A percentile compares a stretch with the other conserved stretches of the same genome.
These are phyloP conservation scores for Periconia macrospinosa DNA, from an alignment of 2,329 filamentous ascomycete genomes.

Conservation along the genomic window DNA sequence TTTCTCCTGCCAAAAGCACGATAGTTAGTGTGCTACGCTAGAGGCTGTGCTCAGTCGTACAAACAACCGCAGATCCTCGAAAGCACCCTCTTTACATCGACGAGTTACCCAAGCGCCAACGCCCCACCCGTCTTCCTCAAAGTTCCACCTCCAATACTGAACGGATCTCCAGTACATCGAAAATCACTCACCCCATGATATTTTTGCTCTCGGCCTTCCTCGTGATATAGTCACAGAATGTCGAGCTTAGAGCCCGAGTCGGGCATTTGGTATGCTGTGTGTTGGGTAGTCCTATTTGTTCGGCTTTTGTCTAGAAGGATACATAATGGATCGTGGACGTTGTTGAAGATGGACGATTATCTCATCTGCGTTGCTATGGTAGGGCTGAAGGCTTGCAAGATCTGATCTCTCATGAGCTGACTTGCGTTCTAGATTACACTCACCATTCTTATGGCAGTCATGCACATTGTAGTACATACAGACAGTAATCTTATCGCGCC, in stretches of 20 bases:
- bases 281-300: constrained; percentile 36
- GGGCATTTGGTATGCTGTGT: constrained; percentile 36
- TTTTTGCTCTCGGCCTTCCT: not conserved
- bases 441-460: constrained; percentile 36
- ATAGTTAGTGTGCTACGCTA: no score
- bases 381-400: constrained; percentile 1
- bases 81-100: no score
- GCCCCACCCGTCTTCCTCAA: not conserved
- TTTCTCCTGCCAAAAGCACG: no score
- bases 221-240: constrained; percentile 11
- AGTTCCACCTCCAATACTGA: not conserved
- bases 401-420: constrained; percentile 6
- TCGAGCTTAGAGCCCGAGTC: constrained; percentile 37
- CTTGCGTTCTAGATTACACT: constrained; percentile 25
- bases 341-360: constrained; percentile 39
- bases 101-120: not conserved
- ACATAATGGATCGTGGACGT: constrained; percentile 34
- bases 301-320: constrained; percentile 33
- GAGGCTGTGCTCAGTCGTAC: no score
- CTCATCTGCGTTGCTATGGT: constrained; percentile 41
- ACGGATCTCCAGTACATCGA: not conserved
- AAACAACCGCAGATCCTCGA: no score
- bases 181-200: not conserved
- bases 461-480: constrained; percentile 34
- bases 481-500: constrained; percentile 42